phyloP scores from a whole-genome alignment of 495 filamentous ascomycete genomes.

The Xylaria nigripes region DNA sequence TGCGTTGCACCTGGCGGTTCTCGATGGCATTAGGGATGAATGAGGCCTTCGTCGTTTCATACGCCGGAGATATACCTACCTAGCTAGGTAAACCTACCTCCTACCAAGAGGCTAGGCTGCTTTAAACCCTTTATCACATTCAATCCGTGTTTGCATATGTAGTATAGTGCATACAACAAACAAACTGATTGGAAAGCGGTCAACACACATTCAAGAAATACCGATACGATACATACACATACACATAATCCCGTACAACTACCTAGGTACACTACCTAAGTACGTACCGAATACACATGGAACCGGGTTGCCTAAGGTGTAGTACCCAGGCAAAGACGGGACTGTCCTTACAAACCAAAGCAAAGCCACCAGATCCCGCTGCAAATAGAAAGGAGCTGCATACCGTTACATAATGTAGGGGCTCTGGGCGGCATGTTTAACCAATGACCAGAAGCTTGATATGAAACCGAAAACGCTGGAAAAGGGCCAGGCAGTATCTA shows the following conservation, averaged over 20 bases:
- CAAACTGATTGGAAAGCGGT: constrained; percentile 15
- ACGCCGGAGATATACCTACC: not conserved
- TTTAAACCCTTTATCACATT: no score
- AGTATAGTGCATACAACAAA: not conserved
- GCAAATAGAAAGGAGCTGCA: constrained; percentile 14
- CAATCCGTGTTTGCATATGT: not conserved
- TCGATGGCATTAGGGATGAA: not conserved
- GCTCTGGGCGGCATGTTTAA: constrained; percentile 17
- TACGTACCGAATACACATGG: no score
- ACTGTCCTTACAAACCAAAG: no score
- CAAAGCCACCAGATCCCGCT: no score
- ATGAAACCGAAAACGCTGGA: constrained; percentile 30
- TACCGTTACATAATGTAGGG: not conserved
- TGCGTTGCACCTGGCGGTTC: no score
- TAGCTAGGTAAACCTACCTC: no score
- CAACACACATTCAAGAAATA: not conserved
- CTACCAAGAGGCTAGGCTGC: no score
- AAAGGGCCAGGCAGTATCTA: constrained; percentile 15
- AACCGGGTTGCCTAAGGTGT: no score
- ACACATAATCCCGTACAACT: no score
- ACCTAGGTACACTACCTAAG: no score
- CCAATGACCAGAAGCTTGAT: constrained; percentile 18
- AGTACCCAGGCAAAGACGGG: no score
- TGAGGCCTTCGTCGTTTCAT: not conserved
- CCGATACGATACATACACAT: not conserved